Percentiles rank a stretch among this genome's conserved stretches.
Conservation (phyloP, 768 basidiomycete genomes). For the Rhodotorula graminis region DNA sequence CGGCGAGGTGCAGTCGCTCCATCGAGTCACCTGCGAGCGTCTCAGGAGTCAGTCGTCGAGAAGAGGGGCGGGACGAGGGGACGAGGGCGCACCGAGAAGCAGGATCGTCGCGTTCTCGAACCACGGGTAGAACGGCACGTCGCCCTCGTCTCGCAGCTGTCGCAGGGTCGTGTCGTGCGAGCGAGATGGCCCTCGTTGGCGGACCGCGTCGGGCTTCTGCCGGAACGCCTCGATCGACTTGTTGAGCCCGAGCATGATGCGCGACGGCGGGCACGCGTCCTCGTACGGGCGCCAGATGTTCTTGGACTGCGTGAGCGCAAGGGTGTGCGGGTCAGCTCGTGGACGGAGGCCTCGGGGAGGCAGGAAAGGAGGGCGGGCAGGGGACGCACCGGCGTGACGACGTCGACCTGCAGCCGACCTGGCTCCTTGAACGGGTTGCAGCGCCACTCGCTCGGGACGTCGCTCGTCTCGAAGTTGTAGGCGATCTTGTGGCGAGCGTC, state of each 20-base stretch:
- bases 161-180: constrained; percentile 19
- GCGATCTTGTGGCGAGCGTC: constrained; percentile 22
- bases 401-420: constrained; percentile 19
- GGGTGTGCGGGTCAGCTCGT: no score
- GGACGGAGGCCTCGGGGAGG: no score
- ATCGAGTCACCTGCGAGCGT: constrained; percentile 34
- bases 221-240: constrained; percentile 1
- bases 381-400: constrained; percentile 12
- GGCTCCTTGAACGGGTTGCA: constrained; percentile 39
- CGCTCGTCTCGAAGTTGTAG: constrained; percentile 28
- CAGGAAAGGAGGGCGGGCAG: neutral
- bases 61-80: rapidly evolving
- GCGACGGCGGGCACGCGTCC: constrained; percentile 26
- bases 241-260: constrained; percentile 24
- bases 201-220: neutral
- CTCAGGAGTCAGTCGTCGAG: no score
- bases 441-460: constrained; percentile 29
- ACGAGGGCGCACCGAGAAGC: constrained; percentile 16
- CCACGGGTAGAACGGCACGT: constrained; percentile 20
- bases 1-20: constrained; percentile 32
- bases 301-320: constrained; percentile 4
- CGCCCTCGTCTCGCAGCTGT: neutral
- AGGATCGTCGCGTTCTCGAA: constrained; percentile 32
- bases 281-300: constrained; percentile 38
- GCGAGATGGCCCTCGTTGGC: neutral